Conservation (phyloP, 768 basidiomycete species). For the Lepiota brunneoincarnata region DNA sequence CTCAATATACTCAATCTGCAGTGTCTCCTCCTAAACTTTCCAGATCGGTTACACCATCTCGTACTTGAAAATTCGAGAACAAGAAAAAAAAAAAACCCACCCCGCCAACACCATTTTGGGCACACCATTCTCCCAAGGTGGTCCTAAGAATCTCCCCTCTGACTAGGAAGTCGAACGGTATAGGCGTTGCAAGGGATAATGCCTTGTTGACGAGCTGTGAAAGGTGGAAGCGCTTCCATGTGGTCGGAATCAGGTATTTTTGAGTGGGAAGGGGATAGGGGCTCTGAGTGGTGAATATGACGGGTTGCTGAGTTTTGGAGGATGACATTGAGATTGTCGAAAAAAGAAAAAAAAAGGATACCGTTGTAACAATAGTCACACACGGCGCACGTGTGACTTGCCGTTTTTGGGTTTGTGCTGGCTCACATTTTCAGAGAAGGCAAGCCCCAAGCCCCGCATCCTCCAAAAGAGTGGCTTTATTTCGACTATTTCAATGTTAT, state of each 20-base stretch:
- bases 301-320: constrained; percentile 43
- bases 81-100: constrained; percentile 32
- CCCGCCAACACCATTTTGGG: constrained; percentile 68
- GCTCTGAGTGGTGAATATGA: constrained; percentile 72
- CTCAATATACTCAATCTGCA: constrained; percentile 91
- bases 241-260: constrained; percentile 88
- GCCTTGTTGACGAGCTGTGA: constrained; percentile 98
- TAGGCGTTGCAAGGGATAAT: constrained; percentile 62
- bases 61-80: neutral
- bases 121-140: constrained; percentile 72
- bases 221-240: constrained; percentile 94
- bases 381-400: too few species aligned
- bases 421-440: too few species aligned
- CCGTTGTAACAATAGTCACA: neutral
- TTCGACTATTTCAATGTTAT: too few species aligned
- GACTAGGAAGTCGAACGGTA: constrained; percentile 93
- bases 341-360: neutral
- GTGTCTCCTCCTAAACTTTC: constrained; percentile 70
- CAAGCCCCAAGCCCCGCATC: too few species aligned
- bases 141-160: constrained; percentile 76
- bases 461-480: neutral
- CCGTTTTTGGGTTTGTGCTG: too few species aligned
- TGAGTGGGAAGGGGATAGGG: constrained; percentile 77
- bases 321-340: constrained; percentile 10
- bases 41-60: neutral